phyloP scores from a whole-genome alignment of 2,329 filamentous ascomycete genomes.

The Neoarthrinium moseri region DNA sequence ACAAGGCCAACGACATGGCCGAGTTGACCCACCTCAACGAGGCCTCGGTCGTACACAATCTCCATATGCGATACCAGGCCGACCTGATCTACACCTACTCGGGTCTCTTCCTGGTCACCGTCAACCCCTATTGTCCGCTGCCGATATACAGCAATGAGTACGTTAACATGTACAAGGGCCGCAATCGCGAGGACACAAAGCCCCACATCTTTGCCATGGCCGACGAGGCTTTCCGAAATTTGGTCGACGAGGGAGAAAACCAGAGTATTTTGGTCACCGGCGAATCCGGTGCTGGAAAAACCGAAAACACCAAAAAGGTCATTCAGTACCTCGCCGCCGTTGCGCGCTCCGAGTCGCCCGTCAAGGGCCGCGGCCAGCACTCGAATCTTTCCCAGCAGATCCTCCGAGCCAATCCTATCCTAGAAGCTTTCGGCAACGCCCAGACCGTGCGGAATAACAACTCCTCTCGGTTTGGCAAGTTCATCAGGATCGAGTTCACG shows the following conservation, averaged over 20 bases:
- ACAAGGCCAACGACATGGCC: slow-evolving; percentile 99
- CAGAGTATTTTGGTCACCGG: slow-evolving; percentile 98
- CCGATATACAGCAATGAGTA: slow-evolving; percentile 97
- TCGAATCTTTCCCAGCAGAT: slow-evolving; percentile 96
- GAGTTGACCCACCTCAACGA: slow-evolving; percentile 98
- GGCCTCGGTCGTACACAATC: slow-evolving; percentile 94
- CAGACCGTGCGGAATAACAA: slow-evolving; percentile 98
- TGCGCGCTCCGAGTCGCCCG: slow-evolving; percentile 75
- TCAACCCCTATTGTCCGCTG: slow-evolving; percentile 93
- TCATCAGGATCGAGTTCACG: slow-evolving; percentile 95
- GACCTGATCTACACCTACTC: slow-evolving; percentile 99
- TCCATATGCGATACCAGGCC: slow-evolving; percentile 90
- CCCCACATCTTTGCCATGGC: slow-evolving; percentile 98
- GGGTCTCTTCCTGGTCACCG: slow-evolving; percentile 91
- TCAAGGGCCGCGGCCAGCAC: slow-evolving; percentile 61
- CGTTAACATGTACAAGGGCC: slow-evolving; percentile 95
- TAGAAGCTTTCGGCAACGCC: slow-evolving; percentile 97
- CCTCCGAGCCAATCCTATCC: slow-evolving; percentile 89
- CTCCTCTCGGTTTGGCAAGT: slow-evolving; percentile 97
- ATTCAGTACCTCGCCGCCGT: slow-evolving; percentile 98
- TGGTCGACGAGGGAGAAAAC: slow-evolving; percentile 92
- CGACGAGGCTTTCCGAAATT: slow-evolving; percentile 91
- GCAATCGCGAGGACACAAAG: slow-evolving; percentile 88
- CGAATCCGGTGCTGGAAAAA: slow-evolving; percentile 97
- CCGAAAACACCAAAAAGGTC: slow-evolving; percentile 98